Evolutionary conservation across 139 green algal genomes (phyloP), one percentile per base, ranked within the genome.

Genomic region (Closterium sp.): DNA sequence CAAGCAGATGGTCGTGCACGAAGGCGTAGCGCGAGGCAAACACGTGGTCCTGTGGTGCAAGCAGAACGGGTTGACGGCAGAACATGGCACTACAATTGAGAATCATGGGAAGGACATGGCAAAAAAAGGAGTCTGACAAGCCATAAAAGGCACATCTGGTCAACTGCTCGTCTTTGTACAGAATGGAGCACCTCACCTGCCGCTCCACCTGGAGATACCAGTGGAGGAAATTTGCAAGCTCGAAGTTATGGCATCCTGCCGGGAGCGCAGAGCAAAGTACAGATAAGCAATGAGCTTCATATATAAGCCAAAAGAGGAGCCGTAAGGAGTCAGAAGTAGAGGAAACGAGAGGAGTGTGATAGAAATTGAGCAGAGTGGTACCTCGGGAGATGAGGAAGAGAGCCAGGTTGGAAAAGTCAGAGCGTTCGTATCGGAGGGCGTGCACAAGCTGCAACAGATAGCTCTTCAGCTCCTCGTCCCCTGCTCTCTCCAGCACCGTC

Each of bases 391-490:
- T 88, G n/a, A 99, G 95, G 95, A 99, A 98, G 31, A 85, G 34
- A 85, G 97, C 91, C 31, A 97, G 96, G 32, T 94, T 73, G 30
- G 94, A 97, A 91, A 95, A 85, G 62, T 97, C 96, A 4, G 86
- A 92, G 21, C 89, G 30, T 95, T 99, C 97, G 93, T 99, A 99
- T 17, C 98, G 96, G 93, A 99, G 95, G 5, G 98, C 98, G 92
- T 98, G 97, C 70, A 99, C 97, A 73, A 99, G 96, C 95, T 99
- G 98, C 94, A 99, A 96, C 93, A 99, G 95, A 94, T 98, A 98
- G 90, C 94, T 96, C 2, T 97, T 91, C 89, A 99, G 95, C 96
- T 99, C 97, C 84, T 99, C 97, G 85, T 98, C 97, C 0, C 97
- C 96, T 0, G 97, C 96, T 11, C 91, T 34, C 84, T 96, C 87